phyloP scores from a whole-genome alignment of 164 flowering plant genomes.

The Berberis vulgaris region DNA sequence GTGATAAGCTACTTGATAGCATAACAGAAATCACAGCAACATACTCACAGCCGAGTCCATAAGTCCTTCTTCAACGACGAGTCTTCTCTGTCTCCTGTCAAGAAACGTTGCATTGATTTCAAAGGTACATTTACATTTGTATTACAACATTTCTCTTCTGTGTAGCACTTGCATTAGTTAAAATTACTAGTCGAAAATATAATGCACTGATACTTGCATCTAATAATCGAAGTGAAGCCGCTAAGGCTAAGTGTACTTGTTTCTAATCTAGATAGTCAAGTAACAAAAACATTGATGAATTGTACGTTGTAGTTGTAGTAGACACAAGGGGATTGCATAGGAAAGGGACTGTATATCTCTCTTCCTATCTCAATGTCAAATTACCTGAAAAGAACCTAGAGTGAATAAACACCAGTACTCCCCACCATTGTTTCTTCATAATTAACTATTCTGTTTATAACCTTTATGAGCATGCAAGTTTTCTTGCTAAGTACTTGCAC shows the following conservation, averaged over 20 bases:
- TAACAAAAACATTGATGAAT: background rate
- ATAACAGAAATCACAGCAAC: constrained; percentile 60
- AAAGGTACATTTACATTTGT: constrained; percentile 25
- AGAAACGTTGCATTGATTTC: constrained; percentile 52
- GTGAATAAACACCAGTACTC: no score
- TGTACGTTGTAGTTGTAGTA: background rate
- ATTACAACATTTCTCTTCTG: background rate
- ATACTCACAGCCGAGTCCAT: constrained; percentile 89
- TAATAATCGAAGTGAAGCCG: background rate
- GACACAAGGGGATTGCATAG: background rate
- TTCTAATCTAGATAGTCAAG: background rate
- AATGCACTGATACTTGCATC: background rate
- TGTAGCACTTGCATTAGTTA: no score
- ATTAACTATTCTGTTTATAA: no score
- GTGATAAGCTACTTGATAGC: constrained; percentile 79
- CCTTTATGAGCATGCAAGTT: no score
- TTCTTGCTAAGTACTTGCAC: no score
- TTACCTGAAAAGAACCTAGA: no score
- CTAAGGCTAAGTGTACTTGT: background rate
- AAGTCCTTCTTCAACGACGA: constrained; percentile 72
- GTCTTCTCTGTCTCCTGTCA: constrained; percentile 39
- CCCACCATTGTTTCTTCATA: no score
- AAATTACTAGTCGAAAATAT: no score
- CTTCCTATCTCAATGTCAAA: no score
- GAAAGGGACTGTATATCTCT: background rate